These are phyloP conservation scores for Cucumis melo DNA, from an alignment of 306 rosid species.

Conservation along the genomic window DNA sequence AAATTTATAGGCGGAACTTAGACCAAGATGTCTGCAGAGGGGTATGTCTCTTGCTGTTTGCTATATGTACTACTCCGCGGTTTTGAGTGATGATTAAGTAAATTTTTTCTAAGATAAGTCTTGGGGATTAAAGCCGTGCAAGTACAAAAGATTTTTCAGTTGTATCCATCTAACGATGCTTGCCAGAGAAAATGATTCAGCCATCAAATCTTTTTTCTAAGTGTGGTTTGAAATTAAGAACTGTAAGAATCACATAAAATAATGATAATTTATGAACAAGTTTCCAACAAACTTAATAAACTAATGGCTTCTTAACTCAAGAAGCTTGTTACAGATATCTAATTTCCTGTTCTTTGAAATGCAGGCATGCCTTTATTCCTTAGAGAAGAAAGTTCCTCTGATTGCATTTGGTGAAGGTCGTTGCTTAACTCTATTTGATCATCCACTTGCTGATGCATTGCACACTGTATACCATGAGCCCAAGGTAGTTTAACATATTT, in stretches of 20 bases:
- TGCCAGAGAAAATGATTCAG: not conserved
- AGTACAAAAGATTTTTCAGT: not conserved
- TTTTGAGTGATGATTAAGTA: not conserved
- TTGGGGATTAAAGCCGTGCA: not conserved
- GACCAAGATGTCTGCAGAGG: conserved; percentile 63
- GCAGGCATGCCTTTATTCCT: conserved; percentile 77
- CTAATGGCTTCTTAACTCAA: not conserved
- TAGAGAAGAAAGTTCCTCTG: conserved; percentile 61
- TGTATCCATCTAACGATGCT: not conserved
- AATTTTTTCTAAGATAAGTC: not conserved
- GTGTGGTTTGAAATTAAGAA: not conserved
- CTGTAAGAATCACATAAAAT: not conserved
- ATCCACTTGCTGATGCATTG: conserved; percentile 59
- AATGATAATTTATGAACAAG: not conserved
- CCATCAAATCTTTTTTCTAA: not conserved
- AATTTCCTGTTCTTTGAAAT: conserved; percentile 7
- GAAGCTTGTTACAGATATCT: not conserved
- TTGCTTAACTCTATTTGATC: conserved; percentile 75
- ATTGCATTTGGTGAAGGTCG: conserved; percentile 69
- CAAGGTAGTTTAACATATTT: conserved; percentile 35
- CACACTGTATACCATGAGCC: conserved; percentile 79
- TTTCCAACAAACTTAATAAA: not conserved
- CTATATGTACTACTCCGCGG: not conserved
- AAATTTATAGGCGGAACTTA: conserved; percentile 71
- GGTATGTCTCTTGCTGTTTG: conserved; percentile 28